A percentile compares a stretch with the other conserved stretches of the same genome.
phyloP scores from a whole-genome alignment of 192 early-diverging fungal genomes.

The Coemansia furcata region DNA sequence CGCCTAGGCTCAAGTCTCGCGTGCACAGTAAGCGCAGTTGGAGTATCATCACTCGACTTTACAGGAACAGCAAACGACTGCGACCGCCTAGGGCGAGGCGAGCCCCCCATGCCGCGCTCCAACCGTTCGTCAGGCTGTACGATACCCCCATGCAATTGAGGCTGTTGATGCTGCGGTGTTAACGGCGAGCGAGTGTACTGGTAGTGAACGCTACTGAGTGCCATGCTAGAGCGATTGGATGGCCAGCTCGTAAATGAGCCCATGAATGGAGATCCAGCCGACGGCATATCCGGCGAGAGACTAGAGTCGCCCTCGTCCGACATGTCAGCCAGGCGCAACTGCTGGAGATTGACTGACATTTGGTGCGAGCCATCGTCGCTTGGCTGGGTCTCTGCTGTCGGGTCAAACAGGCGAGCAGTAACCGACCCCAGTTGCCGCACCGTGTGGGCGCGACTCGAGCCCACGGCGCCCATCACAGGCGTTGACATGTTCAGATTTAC shows the following conservation, averaged over 20 bases:
- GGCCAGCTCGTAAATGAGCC: conserved; percentile 16
- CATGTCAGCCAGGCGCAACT: background rate
- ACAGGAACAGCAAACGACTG: conserved; percentile 32
- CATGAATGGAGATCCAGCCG: conserved; percentile 8
- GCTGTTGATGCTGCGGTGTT: background rate
- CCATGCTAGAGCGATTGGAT: conserved; percentile 24
- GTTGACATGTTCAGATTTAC: conserved; percentile 32
- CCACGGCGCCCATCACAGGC: conserved; percentile 13
- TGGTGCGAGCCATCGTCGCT: background rate
- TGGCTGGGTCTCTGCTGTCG: conserved; percentile 10
- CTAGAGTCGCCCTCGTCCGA: background rate
- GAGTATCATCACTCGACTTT: conserved; percentile 1
- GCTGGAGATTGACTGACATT: background rate
- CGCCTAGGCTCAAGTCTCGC: background rate
- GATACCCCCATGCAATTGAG: background rate
- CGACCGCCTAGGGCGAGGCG: conserved; percentile 39
- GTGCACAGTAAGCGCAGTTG: background rate
- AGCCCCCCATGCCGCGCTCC: background rate
- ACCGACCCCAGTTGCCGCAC: conserved; percentile 36
- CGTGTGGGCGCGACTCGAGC: background rate
- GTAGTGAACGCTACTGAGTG: conserved; percentile 45
- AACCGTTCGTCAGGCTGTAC: background rate
- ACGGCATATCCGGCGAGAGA: conserved; percentile 5
- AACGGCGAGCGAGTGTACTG: conserved; percentile 17
- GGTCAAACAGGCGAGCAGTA: conserved; percentile 45